Evolutionary conservation across 306 rosid genomes (phyloP).

Genomic region (Biancaea sappan): DNA sequence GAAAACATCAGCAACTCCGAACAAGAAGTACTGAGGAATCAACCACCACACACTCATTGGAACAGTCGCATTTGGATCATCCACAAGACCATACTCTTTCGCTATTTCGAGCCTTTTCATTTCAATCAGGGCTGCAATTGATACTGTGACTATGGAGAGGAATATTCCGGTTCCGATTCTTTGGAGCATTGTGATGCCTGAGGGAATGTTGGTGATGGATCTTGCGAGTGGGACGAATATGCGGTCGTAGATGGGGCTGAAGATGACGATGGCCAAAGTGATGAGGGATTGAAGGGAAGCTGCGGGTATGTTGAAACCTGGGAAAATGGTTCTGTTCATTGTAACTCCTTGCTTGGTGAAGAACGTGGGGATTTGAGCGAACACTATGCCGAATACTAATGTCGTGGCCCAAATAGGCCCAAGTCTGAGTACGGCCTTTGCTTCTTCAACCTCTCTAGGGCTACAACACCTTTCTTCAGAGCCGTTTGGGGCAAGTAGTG

Average conservation of each 20-base stretch:
- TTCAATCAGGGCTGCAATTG: slow-evolving; percentile 62
- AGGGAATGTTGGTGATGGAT: slow-evolving; percentile 52
- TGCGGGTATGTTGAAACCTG: slow-evolving; percentile 55
- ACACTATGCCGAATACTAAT: slow-evolving; percentile 26
- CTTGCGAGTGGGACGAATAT: slow-evolving; percentile 54
- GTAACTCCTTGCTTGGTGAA: slow-evolving; percentile 52
- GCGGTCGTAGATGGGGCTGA: slow-evolving; percentile 57
- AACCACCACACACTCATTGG: not conserved
- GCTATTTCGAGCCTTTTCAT: slow-evolving; percentile 58
- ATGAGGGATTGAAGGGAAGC: slow-evolving; percentile 64
- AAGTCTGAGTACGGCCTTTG: slow-evolving; percentile 48
- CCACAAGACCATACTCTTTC: slow-evolving; percentile 48
- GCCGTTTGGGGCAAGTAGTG: not conserved
- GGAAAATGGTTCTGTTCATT: slow-evolving; percentile 49
- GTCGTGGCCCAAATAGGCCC: slow-evolving; percentile 45
- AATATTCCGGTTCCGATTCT: slow-evolving; percentile 34
- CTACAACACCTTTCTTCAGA: slow-evolving; percentile 6
- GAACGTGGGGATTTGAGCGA: slow-evolving; percentile 43
- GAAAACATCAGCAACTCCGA: not conserved
- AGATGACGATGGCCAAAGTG: slow-evolving; percentile 36
- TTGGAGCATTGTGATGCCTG: slow-evolving; percentile 10
- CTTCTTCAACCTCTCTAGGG: slow-evolving; percentile 46
- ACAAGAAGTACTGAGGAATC: not conserved
- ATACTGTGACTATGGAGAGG: slow-evolving; percentile 46
- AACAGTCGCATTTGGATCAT: slow-evolving; percentile 24